Base-by-base conservation (phyloP, 2,329 filamentous ascomycete species). In the Pseudogymnoascus sp. region DNA sequence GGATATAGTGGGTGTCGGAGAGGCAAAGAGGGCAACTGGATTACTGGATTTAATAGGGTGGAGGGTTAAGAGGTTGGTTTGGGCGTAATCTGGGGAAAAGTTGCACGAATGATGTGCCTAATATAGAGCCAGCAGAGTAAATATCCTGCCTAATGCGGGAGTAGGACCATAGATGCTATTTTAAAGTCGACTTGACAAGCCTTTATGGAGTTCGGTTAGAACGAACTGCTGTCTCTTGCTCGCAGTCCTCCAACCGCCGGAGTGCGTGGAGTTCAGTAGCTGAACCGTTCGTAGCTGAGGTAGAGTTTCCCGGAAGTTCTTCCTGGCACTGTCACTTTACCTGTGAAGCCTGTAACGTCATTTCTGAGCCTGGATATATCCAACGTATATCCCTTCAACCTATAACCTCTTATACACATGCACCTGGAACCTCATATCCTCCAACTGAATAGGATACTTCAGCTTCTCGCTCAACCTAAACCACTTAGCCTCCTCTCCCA, bases 381-480 rank as follows among this genome's bases (percentile, higher is more conserved):
- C 51, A 8, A 34, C 2, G 21, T 1, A 3, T 7, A 34, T 57
- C 51, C 28, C 28, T 34, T 31, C 21, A 19, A 25, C n/a, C 60
- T 61, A 61, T 41, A 78, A 60, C 66, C 78, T 76, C 63, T 77
- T 76, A 72, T 96, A 98, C 14, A 97, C 73, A 78, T 97, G 92
- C 70, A 96, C 81, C 76, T 98, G 93, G 76, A 93, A 96, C 57
- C 93, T 86, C 93, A 97, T 96, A 73, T 97, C 91, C 78, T 98
- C 93, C 73, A 98, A 77, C 62, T 87, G 83, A 70, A 97, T 92
- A 6, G 92, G 89, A 77, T 97, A 98, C 43, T 81, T 79, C 68
- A 97, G 76, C 14, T 75, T 78, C 1, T 84, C 81, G 11, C 83
- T 79, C 37, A 96, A 77, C 48, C 93, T 84, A 77, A 93, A 97